Conservation (phyloP, 179 eudicot species). For the Corrigiola litoralis region DNA sequence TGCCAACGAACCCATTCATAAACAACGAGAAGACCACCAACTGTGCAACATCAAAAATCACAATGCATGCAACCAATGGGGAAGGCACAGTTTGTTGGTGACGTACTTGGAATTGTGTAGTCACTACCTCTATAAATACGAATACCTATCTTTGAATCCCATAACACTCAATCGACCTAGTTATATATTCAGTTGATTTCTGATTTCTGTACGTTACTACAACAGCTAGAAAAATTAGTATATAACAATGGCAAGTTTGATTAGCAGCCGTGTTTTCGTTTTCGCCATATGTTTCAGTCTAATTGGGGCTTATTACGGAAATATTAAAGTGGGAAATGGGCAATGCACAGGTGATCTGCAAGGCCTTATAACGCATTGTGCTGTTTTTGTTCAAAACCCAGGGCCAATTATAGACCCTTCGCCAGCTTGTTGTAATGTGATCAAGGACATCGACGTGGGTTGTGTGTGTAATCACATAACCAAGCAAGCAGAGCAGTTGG, state of each 20-base stretch:
- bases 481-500: slow-evolving; percentile 32
- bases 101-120: background rate
- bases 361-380: slow-evolving; percentile 45
- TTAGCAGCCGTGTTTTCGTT: background rate
- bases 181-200: too few relatives aligned
- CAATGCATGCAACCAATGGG: slow-evolving; percentile 24
- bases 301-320: slow-evolving; percentile 16
- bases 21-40: background rate
- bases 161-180: background rate
- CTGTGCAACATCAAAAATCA: background rate
- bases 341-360: slow-evolving; percentile 54
- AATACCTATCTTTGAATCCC: background rate
- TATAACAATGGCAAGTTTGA: slow-evolving; percentile 10
- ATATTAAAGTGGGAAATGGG: slow-evolving; percentile 31
- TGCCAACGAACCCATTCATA: slow-evolving; percentile 7
- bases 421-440: slow-evolving; percentile 39
- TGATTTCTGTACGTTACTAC: too few relatives aligned
- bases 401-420: slow-evolving; percentile 45
- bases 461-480: slow-evolving; percentile 52
- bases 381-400: slow-evolving; percentile 36
- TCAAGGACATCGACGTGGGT: slow-evolving; percentile 38
- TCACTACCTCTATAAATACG: background rate
- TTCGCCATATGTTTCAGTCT: slow-evolving; percentile 7
- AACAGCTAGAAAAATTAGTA: too few relatives aligned
- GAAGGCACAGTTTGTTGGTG: background rate